Base-by-base conservation (phyloP, 371 early-diverging fungal genomes). In the Mucor velutinosus region DNA sequence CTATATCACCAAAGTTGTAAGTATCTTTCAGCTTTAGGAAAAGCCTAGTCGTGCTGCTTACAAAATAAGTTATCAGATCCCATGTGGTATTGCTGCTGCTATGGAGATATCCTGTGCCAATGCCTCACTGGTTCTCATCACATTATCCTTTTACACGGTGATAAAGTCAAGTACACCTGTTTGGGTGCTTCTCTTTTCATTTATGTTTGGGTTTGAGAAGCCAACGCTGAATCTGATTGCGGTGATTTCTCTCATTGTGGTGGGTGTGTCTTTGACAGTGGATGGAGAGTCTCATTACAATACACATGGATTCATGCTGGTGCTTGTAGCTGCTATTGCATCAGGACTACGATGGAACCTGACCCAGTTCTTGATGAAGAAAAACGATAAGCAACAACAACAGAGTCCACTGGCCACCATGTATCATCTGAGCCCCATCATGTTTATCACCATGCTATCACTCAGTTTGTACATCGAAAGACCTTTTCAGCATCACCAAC, bases 91-190 rank as follows among this genome's bases (percentile, higher is more conserved):
- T 7, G 93, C 97, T 3, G 92, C 97, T 19, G 95, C 93, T 19
- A 65, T 96, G 37, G 97, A 97, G 65, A 94, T 97, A 69, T 92
- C 95, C 17, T 87, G 95, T 75, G 90, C 94, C 41, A 96, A 96
- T 77, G 86, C 92, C 4, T 90, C 92, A 23, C 83, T 97, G 33
- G 88, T 90, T 75, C 83, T 82, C 43, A 93, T 97, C 43, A 91
- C 95, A 0, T 86, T 97, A 32, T 89, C 95, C 3, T 96, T 97
- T 70, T 96, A 96, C 80, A 97, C 97, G n/a, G 94, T 96, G 94
- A 86, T 97, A 71, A 98, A 98, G 74, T 93, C 94, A 32, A 90
- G 91, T 27, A 87, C 92, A 11, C 94, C 95, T 11, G 90, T 94
- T 14, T 97, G 93, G 85, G 94, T 95, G 10, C 81, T 98, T 19